Base-by-base conservation (phyloP, 306 rosid species). In the Medicago lupulina region DNA sequence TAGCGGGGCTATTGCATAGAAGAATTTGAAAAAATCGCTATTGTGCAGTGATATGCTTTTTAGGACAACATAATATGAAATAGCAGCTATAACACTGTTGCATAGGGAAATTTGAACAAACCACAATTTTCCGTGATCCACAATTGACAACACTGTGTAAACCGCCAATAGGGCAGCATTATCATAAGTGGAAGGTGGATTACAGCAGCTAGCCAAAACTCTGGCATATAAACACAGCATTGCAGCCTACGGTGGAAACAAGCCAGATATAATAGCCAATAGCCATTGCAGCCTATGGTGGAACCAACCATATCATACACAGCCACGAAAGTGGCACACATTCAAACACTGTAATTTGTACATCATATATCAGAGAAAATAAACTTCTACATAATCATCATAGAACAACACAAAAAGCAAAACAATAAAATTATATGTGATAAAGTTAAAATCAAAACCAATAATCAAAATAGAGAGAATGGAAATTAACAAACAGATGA, bases 271-370 rank as follows among this genome's bases (percentile, higher is more conserved):
- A 34, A 34, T 34, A 34, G 38, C 38, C 38, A 34, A 34, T 34
- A 34, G 38, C 38, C 38, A 34, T 34, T 34, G 38, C 7, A 34
- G 38, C 38, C 38, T 34, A 6, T 34, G 21, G 19, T 0, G 12
- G 43, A n/a, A n/a, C n/a, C n/a, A n/a, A 59, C 54, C 41, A 69
- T 38, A 16, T 64, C 44, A 63, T 34, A 49, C 36, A 76, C 46
- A 53, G 68, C 39, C 38, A 76, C 63, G 44, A 54, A 54, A 68
- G 46, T 23, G 53, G 55, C 14, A 36, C 3, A 8, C 15, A 46
- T 77, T 80, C 46, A 58, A 40, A 16, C 43, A n/a, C 23, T 19
- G 15, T 51, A 50, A 23, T 54, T 13, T 54, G 57, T 58, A 64
- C 18, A 64, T 64, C n/a, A 46, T 28, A 34, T 5, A 71, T 46